A percentile compares a stretch with the other conserved stretches of the same genome.
phyloP scores from a whole-genome alignment of 2,329 filamentous ascomycete species.

The Cladosporium cucumerinum region DNA sequence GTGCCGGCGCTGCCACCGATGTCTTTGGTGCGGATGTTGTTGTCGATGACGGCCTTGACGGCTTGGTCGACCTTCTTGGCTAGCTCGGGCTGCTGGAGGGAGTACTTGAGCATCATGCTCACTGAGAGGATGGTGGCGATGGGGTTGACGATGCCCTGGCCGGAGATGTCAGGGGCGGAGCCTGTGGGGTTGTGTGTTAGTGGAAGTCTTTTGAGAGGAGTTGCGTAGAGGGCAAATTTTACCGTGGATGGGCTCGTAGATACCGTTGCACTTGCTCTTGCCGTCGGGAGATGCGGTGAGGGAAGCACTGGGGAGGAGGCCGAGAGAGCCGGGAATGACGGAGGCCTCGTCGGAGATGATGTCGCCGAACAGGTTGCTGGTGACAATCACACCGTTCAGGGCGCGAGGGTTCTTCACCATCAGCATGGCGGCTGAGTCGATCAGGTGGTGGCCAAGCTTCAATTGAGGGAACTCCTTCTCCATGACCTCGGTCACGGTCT shows the following conservation, averaged over 20 bases:
- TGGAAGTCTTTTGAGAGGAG: neutral
- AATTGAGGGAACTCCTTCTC: constrained; percentile 84
- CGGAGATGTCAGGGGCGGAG: constrained; percentile 89
- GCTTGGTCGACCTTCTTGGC: constrained; percentile 77
- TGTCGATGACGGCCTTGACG: constrained; percentile 75
- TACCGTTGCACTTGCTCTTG: constrained; percentile 80
- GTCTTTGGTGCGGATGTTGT: constrained; percentile 74
- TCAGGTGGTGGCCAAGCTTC: constrained; percentile 81
- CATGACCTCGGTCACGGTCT: constrained; percentile 80
- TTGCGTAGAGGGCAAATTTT: neutral
- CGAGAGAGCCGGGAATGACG: constrained; percentile 87
- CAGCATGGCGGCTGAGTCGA: constrained; percentile 95
- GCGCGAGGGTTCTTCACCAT: constrained; percentile 90
- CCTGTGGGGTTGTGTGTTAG: constrained; percentile 46
- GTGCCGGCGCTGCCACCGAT: constrained; percentile 76
- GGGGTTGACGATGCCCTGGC: constrained; percentile 80
- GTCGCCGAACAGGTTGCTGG: constrained; percentile 92
- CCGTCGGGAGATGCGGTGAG: constrained; percentile 83
- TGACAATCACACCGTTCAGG: constrained; percentile 87
- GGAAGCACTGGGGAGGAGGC: constrained; percentile 82
- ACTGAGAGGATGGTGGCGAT: constrained; percentile 87
- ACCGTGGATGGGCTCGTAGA: constrained; percentile 91
- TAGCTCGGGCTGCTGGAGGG: constrained; percentile 73
- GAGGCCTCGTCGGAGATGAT: constrained; percentile 95
- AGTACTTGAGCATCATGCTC: constrained; percentile 96